These are phyloP conservation scores for Aspergillus sergii DNA, from an alignment of 2,329 filamentous ascomycete genomes.

Conservation along the genomic window DNA sequence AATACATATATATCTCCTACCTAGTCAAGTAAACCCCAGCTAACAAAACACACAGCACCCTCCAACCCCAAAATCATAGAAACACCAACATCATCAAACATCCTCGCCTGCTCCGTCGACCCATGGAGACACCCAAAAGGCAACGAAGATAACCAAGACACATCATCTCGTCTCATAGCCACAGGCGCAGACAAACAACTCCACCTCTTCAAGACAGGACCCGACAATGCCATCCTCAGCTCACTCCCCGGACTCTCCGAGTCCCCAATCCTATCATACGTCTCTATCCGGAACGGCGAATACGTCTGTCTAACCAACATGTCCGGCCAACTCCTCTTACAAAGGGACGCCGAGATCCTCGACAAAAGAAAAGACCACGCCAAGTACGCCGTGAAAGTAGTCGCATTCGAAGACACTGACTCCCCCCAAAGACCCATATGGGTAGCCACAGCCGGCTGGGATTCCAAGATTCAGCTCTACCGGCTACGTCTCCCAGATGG, in stretches of 20 bases:
- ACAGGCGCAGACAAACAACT: slow-evolving; percentile 53
- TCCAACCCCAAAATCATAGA: slow-evolving; percentile 44
- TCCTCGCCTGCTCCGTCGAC: slow-evolving; percentile 54
- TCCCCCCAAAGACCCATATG: slow-evolving; percentile 29
- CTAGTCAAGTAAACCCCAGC: background rate
- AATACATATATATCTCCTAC: background rate
- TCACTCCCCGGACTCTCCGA: slow-evolving; percentile 34
- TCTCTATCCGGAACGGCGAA: slow-evolving; percentile 42
- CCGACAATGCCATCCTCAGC: slow-evolving; percentile 20
- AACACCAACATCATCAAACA: slow-evolving; percentile 54
- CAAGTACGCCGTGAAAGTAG: slow-evolving; percentile 61
- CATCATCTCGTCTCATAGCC: slow-evolving; percentile 40
- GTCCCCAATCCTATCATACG: slow-evolving; percentile 56
- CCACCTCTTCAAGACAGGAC: slow-evolving; percentile 45
- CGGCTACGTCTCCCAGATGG: slow-evolving; percentile 18
- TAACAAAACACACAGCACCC: slow-evolving; percentile 43
- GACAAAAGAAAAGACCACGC: slow-evolving; percentile 58
- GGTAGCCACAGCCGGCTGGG: slow-evolving; percentile 64
- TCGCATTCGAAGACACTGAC: slow-evolving; percentile 38
- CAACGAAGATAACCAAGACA: slow-evolving; percentile 9
- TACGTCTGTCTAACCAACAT: slow-evolving; percentile 59
- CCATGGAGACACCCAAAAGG: slow-evolving; percentile 29
- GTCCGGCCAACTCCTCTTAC: slow-evolving; percentile 60
- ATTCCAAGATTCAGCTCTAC: slow-evolving; percentile 60
- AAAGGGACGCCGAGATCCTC: slow-evolving; percentile 46